Evolutionary conservation across 2,329 filamentous ascomycete species (phyloP).

Genomic region (Trichoderma atroviride): DNA sequence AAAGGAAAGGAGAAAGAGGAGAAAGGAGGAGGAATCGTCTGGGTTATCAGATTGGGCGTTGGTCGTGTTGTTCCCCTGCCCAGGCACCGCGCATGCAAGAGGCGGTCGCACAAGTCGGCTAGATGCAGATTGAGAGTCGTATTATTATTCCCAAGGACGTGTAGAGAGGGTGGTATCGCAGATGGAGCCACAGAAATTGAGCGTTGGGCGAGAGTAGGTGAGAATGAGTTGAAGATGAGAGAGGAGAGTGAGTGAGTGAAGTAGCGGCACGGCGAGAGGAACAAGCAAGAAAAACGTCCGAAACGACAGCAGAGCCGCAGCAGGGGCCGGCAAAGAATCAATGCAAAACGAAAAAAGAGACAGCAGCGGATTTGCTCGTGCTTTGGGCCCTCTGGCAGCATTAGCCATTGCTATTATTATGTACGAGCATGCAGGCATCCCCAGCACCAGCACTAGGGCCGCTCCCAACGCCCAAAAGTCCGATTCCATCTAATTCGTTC

Average conservation of each 20-base stretch:
- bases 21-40: background rate
- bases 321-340: background rate
- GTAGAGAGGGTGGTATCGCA: slow-evolving; percentile 5
- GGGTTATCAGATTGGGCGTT: background rate
- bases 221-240: background rate
- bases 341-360: background rate
- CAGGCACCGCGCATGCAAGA: background rate
- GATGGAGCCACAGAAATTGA: background rate
- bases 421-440: background rate
- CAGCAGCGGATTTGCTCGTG: background rate
- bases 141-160: background rate
- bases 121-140: slow-evolving; percentile 19
- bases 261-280: no score
- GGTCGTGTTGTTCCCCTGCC: background rate
- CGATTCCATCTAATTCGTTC: background rate
- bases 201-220: background rate
- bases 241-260: background rate
- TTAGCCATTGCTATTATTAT: background rate
- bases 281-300: background rate
- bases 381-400: background rate
- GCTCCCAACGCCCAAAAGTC: background rate
- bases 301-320: background rate
- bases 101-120: slow-evolving; percentile 16
- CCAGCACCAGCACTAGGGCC: background rate
- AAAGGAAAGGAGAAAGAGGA: background rate